These are phyloP conservation scores for Lathyrus sativus DNA, from an alignment of 306 rosid genomes.

Conservation along the genomic window DNA sequence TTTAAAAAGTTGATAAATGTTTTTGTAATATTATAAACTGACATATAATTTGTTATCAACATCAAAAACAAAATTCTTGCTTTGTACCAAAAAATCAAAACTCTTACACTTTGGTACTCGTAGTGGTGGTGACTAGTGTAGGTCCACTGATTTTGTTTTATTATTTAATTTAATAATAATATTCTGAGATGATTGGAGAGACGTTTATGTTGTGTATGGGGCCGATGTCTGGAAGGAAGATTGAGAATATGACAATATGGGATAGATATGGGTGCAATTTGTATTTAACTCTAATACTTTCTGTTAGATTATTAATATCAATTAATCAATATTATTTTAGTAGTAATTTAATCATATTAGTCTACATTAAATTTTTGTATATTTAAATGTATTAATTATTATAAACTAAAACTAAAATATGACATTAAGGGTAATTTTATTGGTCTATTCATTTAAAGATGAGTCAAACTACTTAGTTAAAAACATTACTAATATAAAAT, in stretches of 20 bases:
- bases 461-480: too few relatives aligned
- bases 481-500: too few relatives aligned
- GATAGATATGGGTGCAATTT: conserved; percentile 2
- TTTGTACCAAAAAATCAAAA: not conserved
- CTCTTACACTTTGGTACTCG: not conserved
- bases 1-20: not conserved
- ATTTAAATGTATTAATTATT: too few relatives aligned
- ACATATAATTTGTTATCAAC: not conserved
- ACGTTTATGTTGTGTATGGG: not conserved
- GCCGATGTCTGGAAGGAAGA: conserved; percentile 6
- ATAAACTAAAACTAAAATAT: too few relatives aligned
- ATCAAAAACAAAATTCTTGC: not conserved
- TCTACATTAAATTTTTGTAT: too few relatives aligned
- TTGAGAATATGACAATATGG: conserved; percentile 4
- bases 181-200: not conserved
- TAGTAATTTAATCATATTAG: too few relatives aligned
- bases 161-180: not conserved
- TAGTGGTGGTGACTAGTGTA: not conserved
- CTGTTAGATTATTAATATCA: too few relatives aligned
- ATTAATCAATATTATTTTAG: too few relatives aligned
- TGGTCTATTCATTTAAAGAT: too few relatives aligned
- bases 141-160: conserved; percentile 14
- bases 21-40: not conserved
- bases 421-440: too few relatives aligned
- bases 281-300: not conserved